Conservation (phyloP, 371 early-diverging fungal genomes). For the Coemansia sp. region DNA sequence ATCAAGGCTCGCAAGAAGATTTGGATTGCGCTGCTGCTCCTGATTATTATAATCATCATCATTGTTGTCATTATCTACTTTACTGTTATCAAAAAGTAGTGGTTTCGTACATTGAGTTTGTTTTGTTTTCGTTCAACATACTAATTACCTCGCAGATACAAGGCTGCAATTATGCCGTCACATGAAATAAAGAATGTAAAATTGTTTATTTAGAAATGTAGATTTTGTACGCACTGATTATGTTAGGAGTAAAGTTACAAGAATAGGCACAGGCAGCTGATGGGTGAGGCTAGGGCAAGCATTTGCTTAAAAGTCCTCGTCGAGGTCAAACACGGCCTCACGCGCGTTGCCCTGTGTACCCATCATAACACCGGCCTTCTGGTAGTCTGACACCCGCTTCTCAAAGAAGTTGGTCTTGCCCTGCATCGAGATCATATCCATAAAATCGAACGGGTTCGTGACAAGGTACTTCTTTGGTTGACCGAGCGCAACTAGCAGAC, state of each 20-base stretch:
- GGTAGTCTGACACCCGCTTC: constrained; percentile 99
- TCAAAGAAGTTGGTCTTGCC: constrained; percentile 99
- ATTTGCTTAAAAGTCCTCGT: constrained; percentile 51
- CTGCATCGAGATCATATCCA: constrained; percentile 99
- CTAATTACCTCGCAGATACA: not conserved
- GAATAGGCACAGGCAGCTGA: not conserved
- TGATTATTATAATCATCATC: constrained; percentile 36
- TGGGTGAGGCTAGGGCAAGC: not conserved
- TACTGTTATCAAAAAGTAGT: constrained; percentile 48
- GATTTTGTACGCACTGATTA: constrained; percentile 1
- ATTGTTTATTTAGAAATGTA: not conserved
- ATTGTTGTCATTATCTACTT: constrained; percentile 44
- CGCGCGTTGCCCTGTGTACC: constrained; percentile 60
- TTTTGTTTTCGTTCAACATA: not conserved
- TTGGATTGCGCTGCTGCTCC: constrained; percentile 40
- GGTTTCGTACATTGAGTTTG: not conserved
- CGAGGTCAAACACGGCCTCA: constrained; percentile 52
- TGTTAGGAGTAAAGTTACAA: not conserved
- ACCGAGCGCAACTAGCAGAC: constrained; percentile 92
- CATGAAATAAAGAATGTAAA: no score
- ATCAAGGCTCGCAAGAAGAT: constrained; percentile 50
- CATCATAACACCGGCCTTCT: constrained; percentile 96
- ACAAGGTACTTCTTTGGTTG: constrained; percentile 85
- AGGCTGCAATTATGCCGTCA: not conserved
- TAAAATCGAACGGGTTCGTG: constrained; percentile 99